These are phyloP conservation scores for Vishniacozyma victoriae DNA, from an alignment of 768 basidiomycete species.

Conservation along the genomic window DNA sequence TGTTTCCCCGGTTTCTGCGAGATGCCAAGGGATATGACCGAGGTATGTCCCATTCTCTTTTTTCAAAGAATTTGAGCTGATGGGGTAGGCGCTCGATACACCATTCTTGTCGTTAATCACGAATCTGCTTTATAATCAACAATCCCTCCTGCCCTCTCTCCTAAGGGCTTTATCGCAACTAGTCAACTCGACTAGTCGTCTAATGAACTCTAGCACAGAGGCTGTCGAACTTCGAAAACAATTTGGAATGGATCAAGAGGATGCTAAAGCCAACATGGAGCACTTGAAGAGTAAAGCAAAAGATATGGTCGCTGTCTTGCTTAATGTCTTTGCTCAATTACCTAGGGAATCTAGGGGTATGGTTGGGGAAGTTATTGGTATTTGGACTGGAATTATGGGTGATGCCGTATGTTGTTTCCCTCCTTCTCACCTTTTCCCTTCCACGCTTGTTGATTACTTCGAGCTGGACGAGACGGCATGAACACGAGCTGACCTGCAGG, in stretches of 20 bases:
- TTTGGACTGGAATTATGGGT: constrained; percentile 78
- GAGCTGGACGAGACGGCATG: too few species aligned
- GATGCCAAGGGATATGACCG: constrained; percentile 64
- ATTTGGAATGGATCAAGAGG: constrained; percentile 55
- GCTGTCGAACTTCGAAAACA: constrained; percentile 47
- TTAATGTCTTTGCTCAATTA: constrained; percentile 90
- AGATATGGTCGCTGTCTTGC: constrained; percentile 89
- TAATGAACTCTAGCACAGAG: constrained; percentile 51
- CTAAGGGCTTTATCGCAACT: constrained; percentile 73
- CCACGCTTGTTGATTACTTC: too few species aligned
- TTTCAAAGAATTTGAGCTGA: background rate
- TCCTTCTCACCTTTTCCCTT: background rate
- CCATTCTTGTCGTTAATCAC: constrained; percentile 84
- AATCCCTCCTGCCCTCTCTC: constrained; percentile 72
- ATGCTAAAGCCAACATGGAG: constrained; percentile 62
- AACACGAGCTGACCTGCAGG: too few species aligned
- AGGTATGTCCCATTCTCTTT: constrained; percentile 51
- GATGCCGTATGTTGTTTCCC: constrained; percentile 53
- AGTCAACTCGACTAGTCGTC: constrained; percentile 68
- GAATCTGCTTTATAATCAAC: constrained; percentile 84
- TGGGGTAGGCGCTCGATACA: constrained; percentile 60
- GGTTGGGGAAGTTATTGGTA: constrained; percentile 79
- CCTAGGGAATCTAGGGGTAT: constrained; percentile 65
- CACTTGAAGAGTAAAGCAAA: constrained; percentile 72
- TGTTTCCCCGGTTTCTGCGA: constrained; percentile 88